Percentiles rank a stretch among this genome's conserved stretches.
Evolutionary conservation across 805 yeast species (phyloP).

Genomic region (Ascoidea asiatica): DNA sequence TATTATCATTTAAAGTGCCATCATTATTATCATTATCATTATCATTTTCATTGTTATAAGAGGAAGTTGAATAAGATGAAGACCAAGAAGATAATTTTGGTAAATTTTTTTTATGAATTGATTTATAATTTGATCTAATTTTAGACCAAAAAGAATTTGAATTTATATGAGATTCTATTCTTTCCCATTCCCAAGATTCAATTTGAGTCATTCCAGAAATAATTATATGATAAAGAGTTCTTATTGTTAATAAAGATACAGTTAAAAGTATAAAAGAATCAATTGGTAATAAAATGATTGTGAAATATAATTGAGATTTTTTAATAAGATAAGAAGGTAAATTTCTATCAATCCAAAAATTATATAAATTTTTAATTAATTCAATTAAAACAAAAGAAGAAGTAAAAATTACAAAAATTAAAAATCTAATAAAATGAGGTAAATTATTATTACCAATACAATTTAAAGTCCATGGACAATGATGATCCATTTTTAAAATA

Average conservation of each 20-base stretch:
- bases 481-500: conserved; percentile 84
- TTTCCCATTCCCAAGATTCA: conserved; percentile 84
- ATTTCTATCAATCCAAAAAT: conserved; percentile 33
- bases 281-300: conserved; percentile 39
- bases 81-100: conserved; percentile 13
- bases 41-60: conserved; percentile 1
- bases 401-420: conserved; percentile 47
- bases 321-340: conserved; percentile 44
- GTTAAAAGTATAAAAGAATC: conserved; percentile 48
- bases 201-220: conserved; percentile 73
- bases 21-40: background rate
- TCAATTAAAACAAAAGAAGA: conserved; percentile 32
- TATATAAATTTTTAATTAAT: conserved; percentile 24
- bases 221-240: conserved; percentile 45
- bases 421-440: conserved; percentile 70
- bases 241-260: conserved; percentile 40
- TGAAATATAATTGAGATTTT: conserved; percentile 37
- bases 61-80: conserved; percentile 1
- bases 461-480: conserved; percentile 83
- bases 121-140: conserved; percentile 27
- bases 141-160: conserved; percentile 39
- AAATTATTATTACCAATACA: conserved; percentile 74
- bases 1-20: too few species aligned
- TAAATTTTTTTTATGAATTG: conserved; percentile 12
- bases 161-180: conserved; percentile 54